Evolutionary conservation across 1,139 yeast species (phyloP), one percentile per base, ranked within the genome.

Genomic region (Yamadazyma blattariae): DNA sequence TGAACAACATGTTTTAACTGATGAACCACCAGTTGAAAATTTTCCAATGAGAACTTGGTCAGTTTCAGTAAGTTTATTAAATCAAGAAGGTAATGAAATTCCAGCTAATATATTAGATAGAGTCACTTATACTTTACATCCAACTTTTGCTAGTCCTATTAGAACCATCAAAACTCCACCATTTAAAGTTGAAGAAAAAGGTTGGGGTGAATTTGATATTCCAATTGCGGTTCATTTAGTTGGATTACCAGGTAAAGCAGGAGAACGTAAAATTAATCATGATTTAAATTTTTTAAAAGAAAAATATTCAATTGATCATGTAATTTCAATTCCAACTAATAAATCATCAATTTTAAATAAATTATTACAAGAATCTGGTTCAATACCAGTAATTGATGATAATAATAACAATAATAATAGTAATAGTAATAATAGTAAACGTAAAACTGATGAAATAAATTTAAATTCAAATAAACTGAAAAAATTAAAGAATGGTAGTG

Each of bases 121-220:
- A 61, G 97, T 89, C 36, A 87, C 95, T 14, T 92, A 90, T 59
- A 82, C 88, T 51, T 74, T 92, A 48, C 98, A 92, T 67, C 97
- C 97, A 25, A 92, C 98, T 11, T 92, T 92, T 61, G 79, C 80
- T 36, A 88, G 88, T 57, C 98, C 97, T 9, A 80, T 77, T 45
- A 76, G 97, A 62, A 71, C 83, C 7, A 60, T 88, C 52, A 88
- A 86, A 53, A 81, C 81, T 52, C 78, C 86, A 15, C 98, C 98
- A n/a, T 92, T 90, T 64, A 75, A 67, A 54, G 83, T 92, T 37
- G 87, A 82, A 56, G 98, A 92, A 60, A 84, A 88, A 66, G 98
- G 98, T 32, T 92, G 98, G 98, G 98, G 98, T 55, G 98, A 92
- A 50, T 90, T 90, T 54, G 96, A 90, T 56, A 75, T 92, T 54